A percentile compares a stretch with the other conserved stretches of the same genome.
phyloP scores from a whole-genome alignment of 306 rosid species.

The Fagus sylvatica region DNA sequence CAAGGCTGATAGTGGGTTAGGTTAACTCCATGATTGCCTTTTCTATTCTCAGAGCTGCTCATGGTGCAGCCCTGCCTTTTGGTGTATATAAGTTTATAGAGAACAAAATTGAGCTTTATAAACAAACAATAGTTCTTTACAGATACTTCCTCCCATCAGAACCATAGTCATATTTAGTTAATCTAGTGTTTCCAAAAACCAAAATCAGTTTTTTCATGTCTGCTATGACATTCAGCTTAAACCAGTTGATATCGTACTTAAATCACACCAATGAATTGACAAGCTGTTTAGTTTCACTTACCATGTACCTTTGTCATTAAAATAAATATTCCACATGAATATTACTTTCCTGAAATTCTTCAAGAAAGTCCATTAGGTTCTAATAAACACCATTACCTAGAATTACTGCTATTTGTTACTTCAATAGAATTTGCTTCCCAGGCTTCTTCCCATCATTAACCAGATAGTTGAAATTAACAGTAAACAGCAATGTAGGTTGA shows the following conservation, averaged over 20 bases:
- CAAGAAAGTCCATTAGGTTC: neutral
- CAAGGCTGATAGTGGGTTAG: neutral
- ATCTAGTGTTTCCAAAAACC: neutral
- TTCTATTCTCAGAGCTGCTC: neutral
- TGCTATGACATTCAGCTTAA: neutral
- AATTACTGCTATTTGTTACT: neutral
- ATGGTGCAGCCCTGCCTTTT: neutral
- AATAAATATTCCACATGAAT: neutral
- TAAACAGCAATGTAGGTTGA: neutral
- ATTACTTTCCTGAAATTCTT: neutral
- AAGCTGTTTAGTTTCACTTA: conserved; percentile 2
- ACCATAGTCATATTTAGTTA: neutral
- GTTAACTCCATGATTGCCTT: neutral
- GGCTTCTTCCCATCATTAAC: conserved; percentile 16
- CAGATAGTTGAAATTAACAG: conserved; percentile 11
- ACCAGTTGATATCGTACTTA: neutral
- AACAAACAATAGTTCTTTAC: neutral
- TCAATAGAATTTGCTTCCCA: conserved; percentile 1
- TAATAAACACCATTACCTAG: conserved; percentile 15
- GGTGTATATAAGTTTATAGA: neutral
- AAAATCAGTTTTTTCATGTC: neutral
- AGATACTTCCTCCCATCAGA: neutral
- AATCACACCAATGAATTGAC: neutral
- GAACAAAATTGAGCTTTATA: neutral
- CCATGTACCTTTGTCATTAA: neutral